Base-by-base conservation (phyloP, 441 rosid species). In the Biscutella auriculata region DNA sequence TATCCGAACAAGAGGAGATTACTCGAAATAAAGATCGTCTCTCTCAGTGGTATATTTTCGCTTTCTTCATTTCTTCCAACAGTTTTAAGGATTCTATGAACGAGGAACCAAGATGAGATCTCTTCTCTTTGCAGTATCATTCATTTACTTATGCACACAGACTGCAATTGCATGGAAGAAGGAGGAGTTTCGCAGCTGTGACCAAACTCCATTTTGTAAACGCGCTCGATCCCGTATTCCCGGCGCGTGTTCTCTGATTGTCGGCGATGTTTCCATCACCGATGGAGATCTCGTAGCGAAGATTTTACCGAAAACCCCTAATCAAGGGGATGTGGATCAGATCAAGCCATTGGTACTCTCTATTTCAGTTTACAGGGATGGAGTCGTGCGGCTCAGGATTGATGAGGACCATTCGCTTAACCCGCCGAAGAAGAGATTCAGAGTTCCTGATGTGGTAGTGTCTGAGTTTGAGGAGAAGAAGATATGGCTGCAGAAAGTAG, bases 171-270 rank as follows among this genome's bases (percentile, higher is more conserved):
- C 97, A 26, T 94, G 96, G 97, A 94, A 94, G 73, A 85, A 77
- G 47, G 99, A 94, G 6, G 99, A 94, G 76, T 94, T 94, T 62
- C 79, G 99, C n/a, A 79, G 67, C 82, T 94, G 99, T 59, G 65
- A 94, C 47, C 96, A 94, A 63, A 85, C 95, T 47, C 99, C 99
- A 3, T 94, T 94, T 74, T 94, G 99, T 86, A 87, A 87, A 72
- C 94, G 87, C 25, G 89, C 88, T 67, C 87, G 99, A 56, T 70
- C 79, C 19, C 91, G 91, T 23, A 53, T 73, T 14, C 94, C 97
- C 35, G 95, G 91, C 8, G 49, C 78, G 46, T 83, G 70, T 70
- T 58, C 80, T 45, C 59, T 82, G 5, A 35, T 67, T 60, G 92
- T 76, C 46, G 35, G 66, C 28, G 73, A 83, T 21, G 86, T 89